A percentile compares a stretch with the other conserved stretches of the same genome.
phyloP scores from a whole-genome alignment of 2,329 filamentous ascomycete species.

The Xenoacremonium recifei region DNA sequence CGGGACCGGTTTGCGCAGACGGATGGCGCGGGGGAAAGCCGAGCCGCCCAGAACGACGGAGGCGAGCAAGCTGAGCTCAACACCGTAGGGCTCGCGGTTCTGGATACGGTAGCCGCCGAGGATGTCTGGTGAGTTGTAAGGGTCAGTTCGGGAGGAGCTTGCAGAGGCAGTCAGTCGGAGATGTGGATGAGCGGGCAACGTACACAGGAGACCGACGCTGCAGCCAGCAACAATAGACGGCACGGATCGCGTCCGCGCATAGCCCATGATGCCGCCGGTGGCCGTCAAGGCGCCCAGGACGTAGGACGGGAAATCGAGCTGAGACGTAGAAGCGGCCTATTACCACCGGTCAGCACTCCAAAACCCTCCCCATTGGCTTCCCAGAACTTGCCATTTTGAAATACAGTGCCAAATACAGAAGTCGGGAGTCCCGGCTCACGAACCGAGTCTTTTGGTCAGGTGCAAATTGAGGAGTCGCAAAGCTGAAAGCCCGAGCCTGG shows the following conservation, averaged over 20 bases:
- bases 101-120: constrained; percentile 80
- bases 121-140: too few relatives aligned
- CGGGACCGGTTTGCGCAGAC: constrained; percentile 80
- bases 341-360: neutral
- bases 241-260: constrained; percentile 77
- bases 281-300: constrained; percentile 80
- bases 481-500: constrained; percentile 1
- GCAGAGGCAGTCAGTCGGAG: neutral
- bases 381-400: constrained; percentile 12
- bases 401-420: neutral
- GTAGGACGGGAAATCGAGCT: constrained; percentile 62
- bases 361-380: neutral
- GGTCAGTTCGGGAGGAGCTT: constrained; percentile 5
- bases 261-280: constrained; percentile 84
- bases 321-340: constrained; percentile 16
- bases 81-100: constrained; percentile 72
- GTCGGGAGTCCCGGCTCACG: neutral
- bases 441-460: neutral
- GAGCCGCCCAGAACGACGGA: constrained; percentile 82
- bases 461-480: too few relatives aligned
- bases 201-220: constrained; percentile 70
- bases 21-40: constrained; percentile 83
- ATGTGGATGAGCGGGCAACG: too few relatives aligned
- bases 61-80: constrained; percentile 86
- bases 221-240: constrained; percentile 84